Base-by-base conservation (phyloP, 2,329 filamentous ascomycete genomes). In the Clathrospora elynae region DNA sequence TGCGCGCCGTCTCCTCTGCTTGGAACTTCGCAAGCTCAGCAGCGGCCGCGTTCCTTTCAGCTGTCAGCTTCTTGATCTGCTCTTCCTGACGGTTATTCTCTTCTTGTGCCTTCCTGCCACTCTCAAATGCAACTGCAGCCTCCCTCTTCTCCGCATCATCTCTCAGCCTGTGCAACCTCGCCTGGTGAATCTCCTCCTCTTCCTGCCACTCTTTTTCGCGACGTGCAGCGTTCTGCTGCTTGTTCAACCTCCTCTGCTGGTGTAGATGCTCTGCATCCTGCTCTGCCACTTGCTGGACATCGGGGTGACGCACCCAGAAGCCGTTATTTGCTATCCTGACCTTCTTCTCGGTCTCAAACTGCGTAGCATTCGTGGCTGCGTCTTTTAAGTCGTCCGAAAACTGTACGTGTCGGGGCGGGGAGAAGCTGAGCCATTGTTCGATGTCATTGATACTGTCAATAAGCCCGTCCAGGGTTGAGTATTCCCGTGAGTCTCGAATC, bases 391-490 rank as follows among this genome's bases (percentile, higher is more conserved):
- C 10, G 4, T 26, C 6, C 1, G 24, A n/a, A 3, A 37, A 22
- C 5, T n/a, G 30, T 1, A 45, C 9, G 11, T 13, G 16, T 12
- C 4, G 12, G 10, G 28, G 16, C 11, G 32, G 33, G 1, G n/a
- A n/a, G n/a, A 28, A 28, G 6, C 14, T 41, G 6, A 49, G 46
- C 46, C 46, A 49, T 11, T 7, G 5, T 13, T 49, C 33, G 5
- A 49, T 34, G 6, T 46, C 40, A 6, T 38, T 10, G n/a, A 48
- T 29, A 5, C 22, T 22, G 26, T 16, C n/a, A 8, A 44, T 6
- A 2, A 49, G 26, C 12, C 34, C 26, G 3, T 12, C 17, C 5
- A 46, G 17, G 5, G 23, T 10, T 1, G 22, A 35, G 11, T 29
- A 25, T 1, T 35, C 30, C 10, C 20, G 23, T 7, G 32, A 13